Conservation (phyloP, 164 flowering plant genomes). For the Protea cynaroides region DNA sequence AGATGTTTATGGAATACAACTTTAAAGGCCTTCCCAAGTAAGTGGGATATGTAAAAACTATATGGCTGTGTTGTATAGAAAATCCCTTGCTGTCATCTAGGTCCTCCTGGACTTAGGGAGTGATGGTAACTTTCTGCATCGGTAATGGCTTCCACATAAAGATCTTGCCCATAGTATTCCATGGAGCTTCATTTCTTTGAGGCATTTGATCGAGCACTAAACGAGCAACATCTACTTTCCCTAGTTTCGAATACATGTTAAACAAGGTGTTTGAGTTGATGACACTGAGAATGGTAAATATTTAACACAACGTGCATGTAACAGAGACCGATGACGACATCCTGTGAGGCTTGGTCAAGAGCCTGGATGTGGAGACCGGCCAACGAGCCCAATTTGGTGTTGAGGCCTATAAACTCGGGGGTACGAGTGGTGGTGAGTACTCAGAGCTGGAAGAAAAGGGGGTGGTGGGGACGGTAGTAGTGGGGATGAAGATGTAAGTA, state of each 20-base stretch:
- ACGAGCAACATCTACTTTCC: slow-evolving; percentile 25
- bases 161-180: slow-evolving; percentile 14
- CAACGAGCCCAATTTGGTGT: slow-evolving; percentile 11
- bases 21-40: too few species aligned
- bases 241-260: slow-evolving; percentile 42
- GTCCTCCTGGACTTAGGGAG: too few species aligned
- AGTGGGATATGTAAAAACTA: too few species aligned
- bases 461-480: too few species aligned
- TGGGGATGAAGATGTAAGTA: too few species aligned
- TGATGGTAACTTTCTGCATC: too few species aligned
- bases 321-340: slow-evolving; percentile 63
- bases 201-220: slow-evolving; percentile 35
- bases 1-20: too few species aligned
- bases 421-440: slow-evolving; percentile 79
- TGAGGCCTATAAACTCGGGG: slow-evolving; percentile 55
- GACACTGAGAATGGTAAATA: slow-evolving; percentile 23
- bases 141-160: slow-evolving; percentile 26
- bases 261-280: slow-evolving; percentile 48
- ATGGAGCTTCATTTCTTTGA: too few species aligned
- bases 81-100: too few species aligned
- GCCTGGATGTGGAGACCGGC: slow-evolving; percentile 25
- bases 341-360: slow-evolving; percentile 40
- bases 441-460: too few species aligned
- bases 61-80: too few species aligned
- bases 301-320: slow-evolving; percentile 43